Base-by-base conservation (phyloP, 192 early-diverging fungal species). In the Backusella westeae region DNA sequence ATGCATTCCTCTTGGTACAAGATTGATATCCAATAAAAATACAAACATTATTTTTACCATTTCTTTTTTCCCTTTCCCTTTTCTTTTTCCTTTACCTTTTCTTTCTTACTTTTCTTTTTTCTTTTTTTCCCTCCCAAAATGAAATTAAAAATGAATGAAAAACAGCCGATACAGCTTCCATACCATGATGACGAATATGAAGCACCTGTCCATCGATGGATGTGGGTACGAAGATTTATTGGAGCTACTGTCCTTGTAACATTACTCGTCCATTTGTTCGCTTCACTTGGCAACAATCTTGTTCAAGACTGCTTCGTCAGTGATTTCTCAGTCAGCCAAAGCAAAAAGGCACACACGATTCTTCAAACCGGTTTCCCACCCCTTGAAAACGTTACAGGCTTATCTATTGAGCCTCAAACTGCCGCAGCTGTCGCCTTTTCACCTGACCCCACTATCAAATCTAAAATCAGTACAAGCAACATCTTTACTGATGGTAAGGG, bases 341-440 rank as follows among this genome's bases (percentile, higher is more conserved):
- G 5, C 26, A 46, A 67, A 42, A 44, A 67, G 41, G 32, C 74
- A 21, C 42, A 42, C 12, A 52, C 42, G 10, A 66, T 75, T 21
- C 66, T 75, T 10, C 74, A 75, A 21, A 75, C 74, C 7, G 74
- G 74, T 41, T 75, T 75, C 67, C 74, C 74, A 68, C 67, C 74
- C 35, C 41, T 42, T 34, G 74, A 75, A 35, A 75, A 75, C 12
- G 34, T 75, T 39, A 41, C 74, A 34, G 74, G 65, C 44, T 29
- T 46, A 68, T 34, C 63, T 19, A 68, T 75, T 9, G 23, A 34
- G 3, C 26, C 66, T 21, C 34, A 39, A 8, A 52, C 67, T 44
- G 38, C 74, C 42, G 74, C 74, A 52, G 74, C 65, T 26, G 46
- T 67, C 15, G 74, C 74, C 8, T 75, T 75, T 35, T 75, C 74